Percentiles rank a stretch among this genome's conserved stretches.
These are phyloP conservation scores for Rhododendron griersonianum DNA, from an alignment of 148 eudicot species.

Conservation along the genomic window DNA sequence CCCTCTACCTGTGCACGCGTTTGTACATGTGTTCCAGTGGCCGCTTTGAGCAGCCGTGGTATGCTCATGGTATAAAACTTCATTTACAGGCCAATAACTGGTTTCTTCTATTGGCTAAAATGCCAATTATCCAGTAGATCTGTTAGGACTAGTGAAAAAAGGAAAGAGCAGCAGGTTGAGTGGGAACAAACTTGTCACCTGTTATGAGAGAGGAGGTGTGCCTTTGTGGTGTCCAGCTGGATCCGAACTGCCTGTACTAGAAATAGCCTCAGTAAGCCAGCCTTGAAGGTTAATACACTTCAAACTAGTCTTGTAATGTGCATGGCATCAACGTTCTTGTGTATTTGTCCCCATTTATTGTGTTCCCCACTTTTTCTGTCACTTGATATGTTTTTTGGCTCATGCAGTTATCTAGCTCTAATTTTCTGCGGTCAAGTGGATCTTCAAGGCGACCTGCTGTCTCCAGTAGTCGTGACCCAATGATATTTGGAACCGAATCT, in stretches of 20 bases:
- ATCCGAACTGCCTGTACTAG: neutral
- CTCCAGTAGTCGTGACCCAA: conserved; percentile 41
- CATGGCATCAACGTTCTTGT: neutral
- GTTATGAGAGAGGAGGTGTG: neutral
- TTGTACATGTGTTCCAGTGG: neutral
- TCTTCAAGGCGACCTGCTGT: conserved; percentile 42
- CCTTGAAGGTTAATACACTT: neutral
- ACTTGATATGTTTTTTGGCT: neutral
- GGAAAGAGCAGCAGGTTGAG: neutral
- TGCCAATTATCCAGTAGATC: neutral
- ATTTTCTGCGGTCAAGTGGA: conserved; percentile 34
- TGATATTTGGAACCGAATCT: conserved; percentile 13
- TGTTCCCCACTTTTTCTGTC: neutral
- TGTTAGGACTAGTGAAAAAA: neutral
- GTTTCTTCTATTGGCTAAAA: neutral
- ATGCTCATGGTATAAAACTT: neutral
- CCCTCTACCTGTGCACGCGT: neutral
- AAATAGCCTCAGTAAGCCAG: neutral
- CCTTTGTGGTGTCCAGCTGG: neutral
- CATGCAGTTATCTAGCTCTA: conserved; percentile 40
- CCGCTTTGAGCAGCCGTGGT: neutral
- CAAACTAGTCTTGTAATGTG: neutral
- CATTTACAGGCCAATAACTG: neutral
- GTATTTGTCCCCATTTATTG: neutral
- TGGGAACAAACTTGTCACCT: neutral